Percentiles rank a stretch among this genome's conserved stretches.
Evolutionary conservation across 208 protist genomes (phyloP).

Genomic region (Acanthamoeba lenticulata): DNA sequence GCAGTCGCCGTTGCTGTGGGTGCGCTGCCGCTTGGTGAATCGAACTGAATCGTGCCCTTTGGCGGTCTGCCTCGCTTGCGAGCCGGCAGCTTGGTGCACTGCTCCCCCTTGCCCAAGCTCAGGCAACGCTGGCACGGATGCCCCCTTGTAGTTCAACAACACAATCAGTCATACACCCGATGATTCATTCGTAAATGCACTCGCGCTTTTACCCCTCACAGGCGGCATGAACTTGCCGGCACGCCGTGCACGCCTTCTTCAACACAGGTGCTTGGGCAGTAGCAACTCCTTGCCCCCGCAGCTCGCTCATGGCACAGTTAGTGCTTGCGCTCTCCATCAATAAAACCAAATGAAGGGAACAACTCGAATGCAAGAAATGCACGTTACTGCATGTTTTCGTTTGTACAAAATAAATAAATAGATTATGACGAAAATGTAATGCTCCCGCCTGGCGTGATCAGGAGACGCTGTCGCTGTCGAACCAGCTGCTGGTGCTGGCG

Average conservation of each 20-base stretch:
- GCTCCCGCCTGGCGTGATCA: not conserved
- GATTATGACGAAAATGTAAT: too few relatives aligned
- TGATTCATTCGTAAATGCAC: not conserved
- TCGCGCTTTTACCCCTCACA: not conserved
- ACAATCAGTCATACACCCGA: not conserved
- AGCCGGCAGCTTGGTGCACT: not conserved
- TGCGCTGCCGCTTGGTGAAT: too few relatives aligned
- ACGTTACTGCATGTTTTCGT: not conserved
- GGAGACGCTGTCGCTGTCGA: not conserved
- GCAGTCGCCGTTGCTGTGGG: too few relatives aligned
- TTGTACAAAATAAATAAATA: too few relatives aligned
- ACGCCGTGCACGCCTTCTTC: constrained; percentile 1
- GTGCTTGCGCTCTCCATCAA: not conserved
- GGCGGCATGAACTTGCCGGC: not conserved
- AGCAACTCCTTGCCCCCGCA: too few relatives aligned
- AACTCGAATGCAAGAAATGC: too few relatives aligned
- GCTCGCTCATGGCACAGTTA: not conserved
- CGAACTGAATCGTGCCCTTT: constrained; percentile 32
- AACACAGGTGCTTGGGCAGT: not conserved
- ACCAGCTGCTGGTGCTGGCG: not conserved
- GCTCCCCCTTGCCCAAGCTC: not conserved
- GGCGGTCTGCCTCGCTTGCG: constrained; percentile 25
- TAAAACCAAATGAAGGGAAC: too few relatives aligned
- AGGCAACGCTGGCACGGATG: not conserved
- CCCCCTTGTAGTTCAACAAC: not conserved